phyloP scores from a whole-genome alignment of 306 rosid genomes.

The Prunus persica region Prunus_persica_NCBIv2 NC_034012.1:24883501-24884000 shows the following conservation, averaged over 20 bases:
- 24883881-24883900: constrained; percentile 82
- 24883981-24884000: constrained; percentile 50
- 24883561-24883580: not conserved
- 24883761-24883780: constrained; percentile 88
- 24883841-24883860: constrained; percentile 74
- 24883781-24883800: constrained; percentile 95
- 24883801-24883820: constrained; percentile 95
- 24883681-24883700: constrained; percentile 76
- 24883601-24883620: not conserved
- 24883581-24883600: not conserved
- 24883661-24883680: constrained; percentile 95
- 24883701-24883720: constrained; percentile 87
- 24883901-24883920: constrained; percentile 93
- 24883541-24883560: not conserved
- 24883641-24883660: constrained; percentile 83
- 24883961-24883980: constrained; percentile 79
- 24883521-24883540: not conserved
- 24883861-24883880: constrained; percentile 90
- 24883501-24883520: not conserved
- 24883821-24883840: constrained; percentile 90
- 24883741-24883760: constrained; percentile 91
- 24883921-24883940: constrained; percentile 88
- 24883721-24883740: constrained; percentile 95
- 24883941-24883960: constrained; percentile 87
- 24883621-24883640: not conserved